Percentiles rank a stretch among this genome's conserved stretches.
phyloP scores from a whole-genome alignment of 2,329 filamentous ascomycete genomes.

The Decorospora gaudefroyi region DNA sequence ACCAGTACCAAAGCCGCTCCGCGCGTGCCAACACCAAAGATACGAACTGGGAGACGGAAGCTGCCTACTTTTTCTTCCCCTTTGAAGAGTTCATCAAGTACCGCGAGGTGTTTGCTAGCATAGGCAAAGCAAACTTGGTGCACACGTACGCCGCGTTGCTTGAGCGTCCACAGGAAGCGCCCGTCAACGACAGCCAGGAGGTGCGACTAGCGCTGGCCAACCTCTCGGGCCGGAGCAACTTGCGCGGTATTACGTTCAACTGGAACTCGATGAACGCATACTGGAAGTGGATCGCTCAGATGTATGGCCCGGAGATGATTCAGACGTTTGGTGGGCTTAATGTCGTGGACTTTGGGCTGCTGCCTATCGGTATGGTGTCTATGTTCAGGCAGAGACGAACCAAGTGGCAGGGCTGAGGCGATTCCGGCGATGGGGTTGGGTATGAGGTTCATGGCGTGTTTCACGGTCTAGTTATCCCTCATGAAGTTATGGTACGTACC shows the following conservation, averaged over 20 bases:
- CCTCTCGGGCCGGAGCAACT: conserved; percentile 25
- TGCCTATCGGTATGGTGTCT: conserved; percentile 47
- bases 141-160: conserved; percentile 28
- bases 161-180: conserved; percentile 24
- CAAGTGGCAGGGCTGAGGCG: conserved; percentile 38
- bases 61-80: conserved; percentile 33
- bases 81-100: conserved; percentile 33
- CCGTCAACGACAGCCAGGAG: conserved; percentile 25
- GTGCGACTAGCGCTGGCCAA: conserved; percentile 30
- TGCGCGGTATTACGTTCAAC: conserved; percentile 28
- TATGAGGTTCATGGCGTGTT: no score
- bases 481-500: no score
- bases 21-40: conserved; percentile 9
- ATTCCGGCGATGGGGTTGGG: background rate
- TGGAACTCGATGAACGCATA: conserved; percentile 42
- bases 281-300: conserved; percentile 46
- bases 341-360: conserved; percentile 40
- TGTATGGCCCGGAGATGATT: conserved; percentile 46
- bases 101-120: conserved; percentile 22
- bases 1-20: conserved; percentile 20
- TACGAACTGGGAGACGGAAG: conserved; percentile 16
- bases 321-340: conserved; percentile 42
- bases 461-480: no score
- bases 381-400: conserved; percentile 41
- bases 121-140: conserved; percentile 19